phyloP scores from a whole-genome alignment of 805 yeast species.

The Spathaspora gorwiae region DNA sequence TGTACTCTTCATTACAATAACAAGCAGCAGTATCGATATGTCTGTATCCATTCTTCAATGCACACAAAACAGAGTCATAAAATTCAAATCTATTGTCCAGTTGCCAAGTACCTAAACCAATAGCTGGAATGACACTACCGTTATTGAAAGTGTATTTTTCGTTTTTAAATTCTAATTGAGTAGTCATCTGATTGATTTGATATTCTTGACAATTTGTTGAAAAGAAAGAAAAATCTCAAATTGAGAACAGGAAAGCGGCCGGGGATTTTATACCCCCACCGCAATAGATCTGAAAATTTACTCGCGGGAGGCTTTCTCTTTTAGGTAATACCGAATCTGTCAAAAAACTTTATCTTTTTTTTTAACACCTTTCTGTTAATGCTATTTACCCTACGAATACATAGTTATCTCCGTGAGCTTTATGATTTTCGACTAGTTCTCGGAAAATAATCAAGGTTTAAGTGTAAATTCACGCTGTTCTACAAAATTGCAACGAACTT shows the following conservation, averaged over 20 bases:
- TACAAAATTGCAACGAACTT: no score
- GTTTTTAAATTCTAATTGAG: conserved; percentile 3
- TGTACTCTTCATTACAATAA: conserved; percentile 62
- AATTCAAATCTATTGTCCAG: conserved; percentile 51
- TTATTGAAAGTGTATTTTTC: conserved; percentile 46
- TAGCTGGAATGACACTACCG: conserved; percentile 58
- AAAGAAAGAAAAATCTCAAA: background rate
- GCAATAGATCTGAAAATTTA: no score
- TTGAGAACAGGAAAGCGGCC: background rate
- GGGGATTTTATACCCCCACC: background rate
- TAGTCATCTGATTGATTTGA: background rate
- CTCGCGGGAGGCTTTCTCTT: no score
- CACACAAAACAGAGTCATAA: conserved; percentile 52
- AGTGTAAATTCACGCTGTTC: no score
- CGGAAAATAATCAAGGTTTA: no score
- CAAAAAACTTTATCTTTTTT: no score
- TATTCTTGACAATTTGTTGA: background rate
- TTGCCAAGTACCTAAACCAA: conserved; percentile 75
- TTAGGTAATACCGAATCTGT: no score
- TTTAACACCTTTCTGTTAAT: no score
- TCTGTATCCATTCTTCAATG: conserved; percentile 63
- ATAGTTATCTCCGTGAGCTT: no score
- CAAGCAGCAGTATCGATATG: conserved; percentile 77
- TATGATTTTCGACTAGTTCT: no score
- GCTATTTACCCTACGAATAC: no score